Percentiles rank a stretch among this genome's conserved stretches.
Conservation (phyloP, 2,329 filamentous ascomycete species). For the Nigrograna mackinnonii region DNA sequence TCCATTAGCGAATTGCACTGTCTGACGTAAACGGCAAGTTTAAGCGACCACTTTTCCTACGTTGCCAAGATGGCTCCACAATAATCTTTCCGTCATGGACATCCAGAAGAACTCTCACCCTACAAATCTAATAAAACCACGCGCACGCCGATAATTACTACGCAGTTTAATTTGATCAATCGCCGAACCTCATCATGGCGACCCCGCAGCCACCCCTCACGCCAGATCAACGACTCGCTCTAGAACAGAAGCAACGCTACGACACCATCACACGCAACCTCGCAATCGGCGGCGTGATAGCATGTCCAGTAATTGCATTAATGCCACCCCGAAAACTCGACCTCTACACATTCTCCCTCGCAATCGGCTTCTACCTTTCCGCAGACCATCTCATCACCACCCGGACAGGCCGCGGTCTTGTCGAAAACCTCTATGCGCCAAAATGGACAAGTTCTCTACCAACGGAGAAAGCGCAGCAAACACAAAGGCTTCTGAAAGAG, state of each 20-base stretch:
- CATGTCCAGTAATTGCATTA: conserved; percentile 58
- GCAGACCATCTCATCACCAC: conserved; percentile 53
- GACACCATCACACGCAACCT: conserved; percentile 44
- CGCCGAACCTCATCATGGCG: neutral
- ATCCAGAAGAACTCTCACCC: no score
- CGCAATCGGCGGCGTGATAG: conserved; percentile 53
- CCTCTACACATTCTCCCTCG: conserved; percentile 60
- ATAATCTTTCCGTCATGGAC: no score
- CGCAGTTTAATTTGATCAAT: no score
- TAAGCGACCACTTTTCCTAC: no score
- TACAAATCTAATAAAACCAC: no score
- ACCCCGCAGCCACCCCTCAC: conserved; percentile 10
- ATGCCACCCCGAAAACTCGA: conserved; percentile 67
- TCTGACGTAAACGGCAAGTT: no score
- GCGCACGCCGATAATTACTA: no score
- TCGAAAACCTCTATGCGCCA: conserved; percentile 28
- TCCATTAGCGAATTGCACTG: no score
- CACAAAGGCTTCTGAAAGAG: conserved; percentile 42
- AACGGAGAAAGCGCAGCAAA: conserved; percentile 40
- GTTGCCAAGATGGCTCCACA: no score
- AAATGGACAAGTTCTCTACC: conserved; percentile 22
- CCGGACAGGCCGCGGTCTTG: conserved; percentile 42
- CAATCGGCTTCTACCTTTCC: conserved; percentile 52
- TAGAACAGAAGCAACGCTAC: conserved; percentile 33
- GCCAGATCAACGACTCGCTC: conserved; percentile 37